Base-by-base conservation (phyloP, 495 filamentous ascomycete species). In the Tuber aestivum region DNA sequence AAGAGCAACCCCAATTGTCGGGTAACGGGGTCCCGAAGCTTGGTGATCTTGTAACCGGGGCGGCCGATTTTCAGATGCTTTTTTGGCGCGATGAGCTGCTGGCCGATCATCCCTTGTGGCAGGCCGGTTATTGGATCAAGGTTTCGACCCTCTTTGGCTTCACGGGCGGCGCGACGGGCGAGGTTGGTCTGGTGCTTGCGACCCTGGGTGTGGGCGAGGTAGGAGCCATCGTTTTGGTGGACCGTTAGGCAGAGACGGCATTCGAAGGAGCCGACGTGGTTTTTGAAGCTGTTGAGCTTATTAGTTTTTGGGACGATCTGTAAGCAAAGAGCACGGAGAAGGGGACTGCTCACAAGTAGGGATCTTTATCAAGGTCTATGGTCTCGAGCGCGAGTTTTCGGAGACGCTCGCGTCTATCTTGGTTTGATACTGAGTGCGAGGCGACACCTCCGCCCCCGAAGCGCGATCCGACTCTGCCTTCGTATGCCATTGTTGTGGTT, bases 191-290 rank as follows among this genome's bases (percentile, higher is more conserved):
- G 96, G 83, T 99, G 95, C 87, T 99, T 99, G 80, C 95, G 93
- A 70, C 95, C 95, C 85, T 99, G 95, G 16, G 95, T 99, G 86
- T 99, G 95, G 0, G 95, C 94, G 80, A 99, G 94, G 86, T 99
- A 99, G 73, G 95, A 97, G 79, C 95, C 95, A 86, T 99, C 95
- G 85, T 99, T 99, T 82, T 99, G 95, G 87, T 99, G 95, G n/a
- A 98, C 96, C 3, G 95, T 99, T 42, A 99, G 87, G 81, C 95
- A 99, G 61, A 99, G 91, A 23, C 96, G 93, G 84, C 95, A 99
- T 84, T 99, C 95, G 86, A 97, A 99, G 84, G 91, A 95, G 78
- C 95, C 95, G 78, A 98, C 93, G 82, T 99, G 95, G 86, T 99
- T 99, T 83, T 97, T 97, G 92, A 99, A 98, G 89, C 81, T 83